Conservation (phyloP, 116 monocot genomes). For the Cymodocea nodosa region DNA sequence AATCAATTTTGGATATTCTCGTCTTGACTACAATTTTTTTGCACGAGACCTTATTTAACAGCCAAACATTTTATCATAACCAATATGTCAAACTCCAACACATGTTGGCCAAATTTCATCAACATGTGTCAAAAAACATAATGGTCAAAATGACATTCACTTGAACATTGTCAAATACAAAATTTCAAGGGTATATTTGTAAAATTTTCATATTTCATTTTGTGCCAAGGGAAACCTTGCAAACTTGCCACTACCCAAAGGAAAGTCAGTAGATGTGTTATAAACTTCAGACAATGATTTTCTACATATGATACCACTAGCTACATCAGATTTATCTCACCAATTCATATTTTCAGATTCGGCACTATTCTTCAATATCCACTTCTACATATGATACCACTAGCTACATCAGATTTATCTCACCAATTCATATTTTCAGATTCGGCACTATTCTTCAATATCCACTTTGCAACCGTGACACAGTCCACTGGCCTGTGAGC, state of each 20-base stretch:
- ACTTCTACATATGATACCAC: constrained; percentile 24
- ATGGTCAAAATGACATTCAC: too few species aligned
- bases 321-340: constrained; percentile 18
- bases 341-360: constrained; percentile 99
- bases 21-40: too few species aligned
- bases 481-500: constrained; percentile 94
- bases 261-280: too few species aligned
- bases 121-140: too few species aligned
- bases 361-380: constrained; percentile 92
- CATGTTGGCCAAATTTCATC: too few species aligned
- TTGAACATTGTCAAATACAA: too few species aligned
- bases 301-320: background rate
- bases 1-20: too few species aligned
- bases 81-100: too few species aligned
- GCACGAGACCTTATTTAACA: too few species aligned
- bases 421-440: constrained; percentile 99
- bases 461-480: constrained; percentile 71
- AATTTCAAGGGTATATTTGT: too few species aligned
- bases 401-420: background rate
- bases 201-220: background rate
- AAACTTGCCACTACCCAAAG: background rate
- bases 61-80: too few species aligned
- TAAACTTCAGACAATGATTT: too few species aligned
- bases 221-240: background rate
- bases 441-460: constrained; percentile 91